These are phyloP conservation scores for Tylopilus sp. DNA, from an alignment of 768 basidiomycete genomes.

Conservation along the genomic window DNA sequence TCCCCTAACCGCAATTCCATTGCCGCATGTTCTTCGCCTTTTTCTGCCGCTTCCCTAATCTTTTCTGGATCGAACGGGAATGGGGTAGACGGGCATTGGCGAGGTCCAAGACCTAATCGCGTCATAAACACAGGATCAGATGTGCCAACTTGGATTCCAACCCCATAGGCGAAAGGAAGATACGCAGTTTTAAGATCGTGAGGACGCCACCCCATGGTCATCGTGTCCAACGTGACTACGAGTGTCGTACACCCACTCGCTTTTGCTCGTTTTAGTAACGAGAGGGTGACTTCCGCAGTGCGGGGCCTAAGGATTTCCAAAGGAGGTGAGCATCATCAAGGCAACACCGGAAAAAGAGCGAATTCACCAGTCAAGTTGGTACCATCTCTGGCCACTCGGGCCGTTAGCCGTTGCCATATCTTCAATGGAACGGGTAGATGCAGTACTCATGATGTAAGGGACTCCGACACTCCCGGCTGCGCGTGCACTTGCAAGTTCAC, in stretches of 20 bases:
- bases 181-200: conserved; percentile 65
- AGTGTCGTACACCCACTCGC: conserved; percentile 63
- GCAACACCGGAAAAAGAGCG: background rate
- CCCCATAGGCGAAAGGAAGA: conserved; percentile 63
- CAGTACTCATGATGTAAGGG: conserved; percentile 75
- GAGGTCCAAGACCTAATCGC: conserved; percentile 43
- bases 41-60: conserved; percentile 38
- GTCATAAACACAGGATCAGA: conserved; percentile 82
- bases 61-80: conserved; percentile 61
- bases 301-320: conserved; percentile 49
- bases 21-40: conserved; percentile 47
- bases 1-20: conserved; percentile 44
- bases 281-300: conserved; percentile 55
- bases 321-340: background rate
- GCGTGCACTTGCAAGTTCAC: conserved; percentile 65
- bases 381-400: conserved; percentile 63
- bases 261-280: conserved; percentile 65
- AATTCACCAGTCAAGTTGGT: conserved; percentile 73
- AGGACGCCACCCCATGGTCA: conserved; percentile 71
- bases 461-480: conserved; percentile 62
- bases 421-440: conserved; percentile 69
- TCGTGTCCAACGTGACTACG: conserved; percentile 76
- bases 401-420: conserved; percentile 74
- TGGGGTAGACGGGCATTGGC: conserved; percentile 33
- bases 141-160: conserved; percentile 64